Evolutionary conservation across 1,284 basidiomycete genomes (phyloP).

Genomic region (Ganoderma multipileum): DNA sequence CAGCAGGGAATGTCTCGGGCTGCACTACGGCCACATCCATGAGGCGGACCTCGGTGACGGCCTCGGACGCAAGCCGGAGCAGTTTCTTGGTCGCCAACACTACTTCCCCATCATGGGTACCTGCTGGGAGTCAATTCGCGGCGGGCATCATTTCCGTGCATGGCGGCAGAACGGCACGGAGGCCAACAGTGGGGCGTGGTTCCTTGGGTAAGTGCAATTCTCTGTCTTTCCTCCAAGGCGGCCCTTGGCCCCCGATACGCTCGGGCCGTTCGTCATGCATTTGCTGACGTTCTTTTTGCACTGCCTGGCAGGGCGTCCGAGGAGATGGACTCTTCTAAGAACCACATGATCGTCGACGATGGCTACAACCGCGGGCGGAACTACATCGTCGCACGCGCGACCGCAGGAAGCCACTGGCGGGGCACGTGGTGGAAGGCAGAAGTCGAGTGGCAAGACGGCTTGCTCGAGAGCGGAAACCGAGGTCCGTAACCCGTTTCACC

Average conservation of each 20-base stretch:
- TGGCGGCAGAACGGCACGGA: conserved; percentile 55
- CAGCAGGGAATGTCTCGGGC: conserved; percentile 52
- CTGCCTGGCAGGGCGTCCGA: conserved; percentile 63
- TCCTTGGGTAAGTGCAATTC: conserved; percentile 45
- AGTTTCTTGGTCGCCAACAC: conserved; percentile 50
- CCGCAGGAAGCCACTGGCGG: conserved; percentile 63
- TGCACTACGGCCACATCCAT: conserved; percentile 53
- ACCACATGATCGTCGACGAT: conserved; percentile 75
- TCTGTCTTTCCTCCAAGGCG: background rate
- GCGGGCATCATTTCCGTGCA: conserved; percentile 55
- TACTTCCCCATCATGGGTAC: conserved; percentile 53
- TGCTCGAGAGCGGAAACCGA: conserved; percentile 68
- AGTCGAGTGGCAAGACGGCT: conserved; percentile 72
- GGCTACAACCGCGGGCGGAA: conserved; percentile 84
- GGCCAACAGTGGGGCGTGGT: conserved; percentile 54
- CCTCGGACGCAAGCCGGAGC: conserved; percentile 47
- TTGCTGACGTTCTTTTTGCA: conserved; percentile 11
- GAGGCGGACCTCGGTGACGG: conserved; percentile 55
- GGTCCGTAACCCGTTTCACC: conserved; percentile 50
- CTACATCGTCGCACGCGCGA: conserved; percentile 71
- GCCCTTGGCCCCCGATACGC: background rate
- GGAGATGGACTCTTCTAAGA: conserved; percentile 69
- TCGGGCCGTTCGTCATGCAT: background rate
- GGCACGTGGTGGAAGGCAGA: conserved; percentile 75
- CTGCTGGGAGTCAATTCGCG: conserved; percentile 55